A percentile compares a stretch with the other conserved stretches of the same genome.
phyloP scores from a whole-genome alignment of 768 basidiomycete genomes.

The Hortiboletus campestris region DNA sequence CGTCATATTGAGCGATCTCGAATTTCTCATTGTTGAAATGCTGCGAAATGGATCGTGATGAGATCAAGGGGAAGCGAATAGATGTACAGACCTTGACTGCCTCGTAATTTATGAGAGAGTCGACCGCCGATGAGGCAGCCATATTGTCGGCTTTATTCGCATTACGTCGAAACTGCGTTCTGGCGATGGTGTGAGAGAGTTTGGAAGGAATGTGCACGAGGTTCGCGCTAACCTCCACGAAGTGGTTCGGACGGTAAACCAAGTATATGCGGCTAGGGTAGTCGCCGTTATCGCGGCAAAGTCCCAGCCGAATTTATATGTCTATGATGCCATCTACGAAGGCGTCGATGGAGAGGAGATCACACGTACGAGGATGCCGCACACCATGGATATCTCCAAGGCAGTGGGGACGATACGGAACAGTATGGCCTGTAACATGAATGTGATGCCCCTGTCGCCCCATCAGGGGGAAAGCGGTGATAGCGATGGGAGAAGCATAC shows the following conservation, averaged over 20 bases:
- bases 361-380: constrained; percentile 83
- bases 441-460: constrained; percentile 81
- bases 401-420: constrained; percentile 97
- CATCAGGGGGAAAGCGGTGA: background rate
- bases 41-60: constrained; percentile 38
- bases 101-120: constrained; percentile 97
- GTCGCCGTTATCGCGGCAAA: constrained; percentile 87
- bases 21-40: constrained; percentile 97
- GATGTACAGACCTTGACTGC: constrained; percentile 81
- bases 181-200: constrained; percentile 28
- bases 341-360: background rate
- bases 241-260: constrained; percentile 96
- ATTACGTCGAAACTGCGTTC: constrained; percentile 89
- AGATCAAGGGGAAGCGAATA: background rate
- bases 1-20: constrained; percentile 90
- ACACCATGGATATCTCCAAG: constrained; percentile 93
- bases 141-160: constrained; percentile 97
- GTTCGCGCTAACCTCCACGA: constrained; percentile 74
- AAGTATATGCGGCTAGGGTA: constrained; percentile 89
- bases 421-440: constrained; percentile 87
- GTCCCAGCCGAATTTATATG: constrained; percentile 96
- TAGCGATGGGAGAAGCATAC: constrained; percentile 40
- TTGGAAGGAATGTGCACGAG: background rate
- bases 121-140: constrained; percentile 90
- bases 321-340: constrained; percentile 44